Evolutionary conservation across 2,329 filamentous ascomycete genomes (phyloP).

Genomic region (Trichoderma brevicompactum): DNA sequence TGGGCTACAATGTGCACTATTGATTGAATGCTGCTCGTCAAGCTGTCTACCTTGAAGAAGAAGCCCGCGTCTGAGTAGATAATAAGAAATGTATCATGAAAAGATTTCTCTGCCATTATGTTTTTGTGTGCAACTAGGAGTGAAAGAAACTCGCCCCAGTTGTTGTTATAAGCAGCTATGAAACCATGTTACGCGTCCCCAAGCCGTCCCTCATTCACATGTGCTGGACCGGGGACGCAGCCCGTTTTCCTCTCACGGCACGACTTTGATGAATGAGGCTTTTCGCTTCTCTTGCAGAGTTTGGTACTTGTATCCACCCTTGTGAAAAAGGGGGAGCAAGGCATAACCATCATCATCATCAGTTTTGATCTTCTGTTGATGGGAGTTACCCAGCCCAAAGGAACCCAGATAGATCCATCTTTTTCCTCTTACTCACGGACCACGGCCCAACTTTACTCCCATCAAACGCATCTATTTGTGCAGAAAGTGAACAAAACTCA

Average conservation of each 20-base stretch:
- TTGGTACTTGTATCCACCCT: not conserved
- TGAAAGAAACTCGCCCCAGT: too few species aligned
- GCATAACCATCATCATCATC: not conserved
- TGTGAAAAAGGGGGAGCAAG: not conserved
- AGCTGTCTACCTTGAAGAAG: too few species aligned
- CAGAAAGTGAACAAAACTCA: too few species aligned
- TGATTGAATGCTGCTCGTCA: conserved; percentile 8
- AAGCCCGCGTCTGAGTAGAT: not conserved
- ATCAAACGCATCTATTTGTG: too few species aligned
- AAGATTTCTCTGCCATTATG: not conserved
- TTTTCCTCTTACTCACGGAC: not conserved
- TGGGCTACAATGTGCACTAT: not conserved
- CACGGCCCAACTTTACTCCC: not conserved
- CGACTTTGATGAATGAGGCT: not conserved
- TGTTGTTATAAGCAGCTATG: not conserved
- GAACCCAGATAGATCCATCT: too few species aligned
- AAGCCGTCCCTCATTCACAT: not conserved
- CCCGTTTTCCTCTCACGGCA: not conserved
- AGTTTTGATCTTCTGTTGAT: not conserved
- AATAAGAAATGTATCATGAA: not conserved
- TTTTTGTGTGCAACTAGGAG: too few species aligned
- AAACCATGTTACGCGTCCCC: not conserved
- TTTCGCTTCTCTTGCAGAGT: not conserved
- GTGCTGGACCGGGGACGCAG: too few species aligned
- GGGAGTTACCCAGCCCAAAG: too few species aligned